A percentile compares a stretch with the other conserved stretches of the same genome.
These are phyloP conservation scores for Cavenderia fasciculata DNA, from an alignment of 78 protist species.

Conservation along the genomic window DNA sequence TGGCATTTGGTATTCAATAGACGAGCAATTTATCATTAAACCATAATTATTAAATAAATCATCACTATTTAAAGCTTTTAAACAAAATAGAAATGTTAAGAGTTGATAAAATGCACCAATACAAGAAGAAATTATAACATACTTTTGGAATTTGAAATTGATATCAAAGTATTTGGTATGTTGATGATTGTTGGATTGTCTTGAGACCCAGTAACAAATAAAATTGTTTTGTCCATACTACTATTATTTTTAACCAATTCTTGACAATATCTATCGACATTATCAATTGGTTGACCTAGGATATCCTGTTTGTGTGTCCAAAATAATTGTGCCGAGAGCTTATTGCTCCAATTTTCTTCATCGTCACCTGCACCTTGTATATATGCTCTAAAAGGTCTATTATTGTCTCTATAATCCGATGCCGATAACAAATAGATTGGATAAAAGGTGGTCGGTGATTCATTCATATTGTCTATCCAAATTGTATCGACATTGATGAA, in stretches of 20 bases:
- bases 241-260: conserved; percentile 1
- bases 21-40: conserved; percentile 42
- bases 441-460: not conserved
- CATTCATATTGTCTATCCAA: not conserved
- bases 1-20: not conserved
- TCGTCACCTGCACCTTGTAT: conserved; percentile 85
- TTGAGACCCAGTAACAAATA: not conserved
- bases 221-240: not conserved
- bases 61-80: not conserved
- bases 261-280: not conserved
- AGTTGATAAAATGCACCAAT: not conserved
- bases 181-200: not conserved
- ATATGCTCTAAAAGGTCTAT: conserved; percentile 29
- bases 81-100: not conserved
- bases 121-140: conserved; percentile 1
- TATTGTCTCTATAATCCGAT: conserved; percentile 41
- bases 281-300: conserved; percentile 10
- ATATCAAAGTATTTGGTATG: not conserved
- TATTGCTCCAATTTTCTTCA: conserved; percentile 66
- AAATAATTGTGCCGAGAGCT: conserved; percentile 46
- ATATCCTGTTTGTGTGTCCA: conserved; percentile 38
- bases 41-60: conserved; percentile 25
- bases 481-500: conserved; percentile 32
- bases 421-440: conserved; percentile 49
- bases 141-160: not conserved